Evolutionary conservation across 768 basidiomycete species (phyloP).

Genomic region (Amanita rubescens): DNA sequence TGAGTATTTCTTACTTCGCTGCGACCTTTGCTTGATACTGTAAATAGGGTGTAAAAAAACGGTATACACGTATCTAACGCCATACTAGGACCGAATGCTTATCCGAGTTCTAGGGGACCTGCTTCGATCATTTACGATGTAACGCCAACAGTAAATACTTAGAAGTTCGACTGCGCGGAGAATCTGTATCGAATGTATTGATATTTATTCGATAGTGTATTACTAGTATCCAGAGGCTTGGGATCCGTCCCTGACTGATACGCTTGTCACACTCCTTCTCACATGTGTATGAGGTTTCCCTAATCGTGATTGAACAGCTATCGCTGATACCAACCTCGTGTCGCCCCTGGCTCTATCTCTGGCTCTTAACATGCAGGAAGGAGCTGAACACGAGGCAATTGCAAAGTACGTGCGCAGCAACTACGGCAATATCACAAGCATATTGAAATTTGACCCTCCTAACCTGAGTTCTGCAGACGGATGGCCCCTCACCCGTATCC

Average conservation of each 20-base stretch:
- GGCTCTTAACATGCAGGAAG: background rate
- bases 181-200: background rate
- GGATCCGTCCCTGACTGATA: no score
- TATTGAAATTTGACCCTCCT: no score
- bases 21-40: background rate
- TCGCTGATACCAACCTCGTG: no score
- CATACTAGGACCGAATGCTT: background rate
- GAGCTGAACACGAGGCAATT: background rate
- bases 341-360: no score
- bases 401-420: background rate
- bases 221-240: no score
- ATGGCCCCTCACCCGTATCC: no score
- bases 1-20: conserved; percentile 7
- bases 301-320: no score
- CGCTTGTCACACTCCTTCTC: no score
- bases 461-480: no score
- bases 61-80: conserved; percentile 5
- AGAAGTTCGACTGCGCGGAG: background rate
- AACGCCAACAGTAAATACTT: background rate
- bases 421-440: background rate
- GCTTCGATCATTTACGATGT: background rate
- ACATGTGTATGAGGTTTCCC: no score
- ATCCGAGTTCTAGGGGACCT: background rate
- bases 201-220: background rate
- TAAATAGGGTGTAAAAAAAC: conserved; percentile 14